Base-by-base conservation (phyloP, 2,329 filamentous ascomycete species). In the Penicillium decumbens region DNA sequence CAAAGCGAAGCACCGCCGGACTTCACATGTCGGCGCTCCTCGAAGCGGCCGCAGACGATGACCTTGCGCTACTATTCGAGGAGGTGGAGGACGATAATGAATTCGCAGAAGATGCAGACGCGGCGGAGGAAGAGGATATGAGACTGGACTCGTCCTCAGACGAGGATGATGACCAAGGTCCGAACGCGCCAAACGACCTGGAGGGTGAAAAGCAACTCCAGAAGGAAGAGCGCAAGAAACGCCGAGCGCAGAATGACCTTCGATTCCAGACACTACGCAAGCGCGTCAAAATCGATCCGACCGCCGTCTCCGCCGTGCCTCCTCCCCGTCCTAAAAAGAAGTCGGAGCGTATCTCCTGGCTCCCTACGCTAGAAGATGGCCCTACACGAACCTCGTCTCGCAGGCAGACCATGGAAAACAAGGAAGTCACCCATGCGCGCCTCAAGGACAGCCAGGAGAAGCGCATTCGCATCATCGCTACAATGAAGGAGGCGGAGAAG, bases 131-230 rank as follows among this genome's bases (percentile, higher is more conserved):
- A 2, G 88, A 86, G 1, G 92, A 96, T 65, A 84, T 88, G 58
- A 84, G 88, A 41, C 85, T 96, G 75, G 89, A 95, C 62, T 91
- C 87, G 12, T 95, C 89, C 0, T 88, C 84, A 0, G 87, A 89
- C 56, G 87, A 90, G 39, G 88, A 93, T 41, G 89, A 93, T 42
- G 89, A 89, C 50, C 83, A 81, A 69, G 76, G 83, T 44, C 77
- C 85, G 1, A 69, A 68, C 51, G 68, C 66, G 45, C 64, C 64
- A 32, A 71, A 78, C 18, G 89, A 95, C 37, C 69, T 93, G 4
- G 88, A 89, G 49, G 93, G 93, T 29, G 93, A 98, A 72, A 87
- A 85, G 62, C 89, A 95, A 70, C 70, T 98, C 47, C 84, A 93
- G 71, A 85, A 82, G 56, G 81, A 87, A 60, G 89, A 86, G 60